phyloP scores from a whole-genome alignment of 2,329 filamentous ascomycete genomes.

The Cladophialophora immunda region DNA sequence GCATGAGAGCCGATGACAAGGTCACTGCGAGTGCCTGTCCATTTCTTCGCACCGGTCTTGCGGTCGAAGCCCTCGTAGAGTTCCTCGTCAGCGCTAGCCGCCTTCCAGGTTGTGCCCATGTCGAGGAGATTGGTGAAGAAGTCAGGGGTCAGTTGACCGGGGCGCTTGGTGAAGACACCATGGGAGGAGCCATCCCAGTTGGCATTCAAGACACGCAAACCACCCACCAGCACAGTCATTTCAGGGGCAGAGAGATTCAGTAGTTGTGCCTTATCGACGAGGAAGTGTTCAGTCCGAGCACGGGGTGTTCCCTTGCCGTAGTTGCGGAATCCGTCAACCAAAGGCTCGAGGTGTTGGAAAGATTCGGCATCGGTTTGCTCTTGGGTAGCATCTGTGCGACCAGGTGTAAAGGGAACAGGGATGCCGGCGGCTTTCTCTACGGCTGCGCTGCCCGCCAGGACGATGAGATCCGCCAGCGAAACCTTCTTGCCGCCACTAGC shows the following conservation, averaged over 20 bases:
- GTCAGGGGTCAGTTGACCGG: conserved; percentile 77
- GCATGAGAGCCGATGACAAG: conserved; percentile 77
- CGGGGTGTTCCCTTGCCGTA: conserved; percentile 71
- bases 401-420: conserved; percentile 75
- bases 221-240: conserved; percentile 74
- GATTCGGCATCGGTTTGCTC: conserved; percentile 75
- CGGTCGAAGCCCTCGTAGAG: conserved; percentile 71
- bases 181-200: conserved; percentile 75
- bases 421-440: conserved; percentile 75
- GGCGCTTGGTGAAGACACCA: conserved; percentile 73
- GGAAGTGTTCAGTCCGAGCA: conserved; percentile 72
- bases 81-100: conserved; percentile 61
- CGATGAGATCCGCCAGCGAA: conserved; percentile 80
- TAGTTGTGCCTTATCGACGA: conserved; percentile 76
- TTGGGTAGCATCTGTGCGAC: conserved; percentile 74
- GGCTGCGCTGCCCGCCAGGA: conserved; percentile 74
- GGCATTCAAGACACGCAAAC: conserved; percentile 72
- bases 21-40: conserved; percentile 73
- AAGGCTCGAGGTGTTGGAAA: conserved; percentile 72
- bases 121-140: conserved; percentile 84
- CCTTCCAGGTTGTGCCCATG: conserved; percentile 70
- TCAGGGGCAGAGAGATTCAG: conserved; percentile 76
- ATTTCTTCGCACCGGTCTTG: conserved; percentile 72
- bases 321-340: conserved; percentile 81
- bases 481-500: conserved; percentile 71